phyloP scores from a whole-genome alignment of 148 eudicot genomes.

The Camellia granthamiana region DNA sequence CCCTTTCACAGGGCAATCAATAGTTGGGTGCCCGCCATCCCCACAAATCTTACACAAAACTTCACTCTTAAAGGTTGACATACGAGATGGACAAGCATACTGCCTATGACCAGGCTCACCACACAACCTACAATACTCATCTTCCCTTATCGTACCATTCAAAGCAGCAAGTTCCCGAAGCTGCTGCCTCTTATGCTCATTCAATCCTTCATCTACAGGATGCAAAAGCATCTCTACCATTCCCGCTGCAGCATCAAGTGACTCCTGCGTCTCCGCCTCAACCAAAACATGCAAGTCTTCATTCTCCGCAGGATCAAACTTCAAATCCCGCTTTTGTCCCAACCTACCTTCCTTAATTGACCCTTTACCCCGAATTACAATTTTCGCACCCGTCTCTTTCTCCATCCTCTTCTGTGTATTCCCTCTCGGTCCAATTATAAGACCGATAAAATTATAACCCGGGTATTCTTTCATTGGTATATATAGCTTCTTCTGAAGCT shows the following conservation, averaged over 20 bases:
- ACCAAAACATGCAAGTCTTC: slow-evolving; percentile 92
- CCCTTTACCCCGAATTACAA: slow-evolving; percentile 92
- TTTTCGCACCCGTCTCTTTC: slow-evolving; percentile 88
- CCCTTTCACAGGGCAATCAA: slow-evolving; percentile 86
- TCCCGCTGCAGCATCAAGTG: slow-evolving; percentile 81
- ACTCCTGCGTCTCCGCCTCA: slow-evolving; percentile 82
- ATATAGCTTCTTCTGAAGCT: slow-evolving; percentile 31
- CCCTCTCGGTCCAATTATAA: slow-evolving; percentile 33
- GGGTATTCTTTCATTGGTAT: slow-evolving; percentile 36
- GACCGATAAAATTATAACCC: slow-evolving; percentile 29
- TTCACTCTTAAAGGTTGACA: slow-evolving; percentile 78
- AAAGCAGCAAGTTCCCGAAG: slow-evolving; percentile 80
- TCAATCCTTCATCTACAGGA: slow-evolving; percentile 81
- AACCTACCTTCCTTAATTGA: slow-evolving; percentile 75
- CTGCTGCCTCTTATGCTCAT: slow-evolving; percentile 92
- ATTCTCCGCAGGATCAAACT: slow-evolving; percentile 71
- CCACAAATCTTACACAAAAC: slow-evolving; percentile 89
- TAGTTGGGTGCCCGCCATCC: slow-evolving; percentile 92
- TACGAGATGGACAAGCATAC: slow-evolving; percentile 71
- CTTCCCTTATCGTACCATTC: slow-evolving; percentile 87
- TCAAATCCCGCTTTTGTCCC: slow-evolving; percentile 73
- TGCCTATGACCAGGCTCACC: slow-evolving; percentile 92
- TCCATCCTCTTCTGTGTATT: slow-evolving; percentile 59
- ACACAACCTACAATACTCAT: slow-evolving; percentile 81
- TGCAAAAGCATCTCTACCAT: slow-evolving; percentile 90